Percentiles rank a stretch among this genome's conserved stretches.
Conservation (phyloP, 2,329 filamentous ascomycete genomes). For the Fusarium piperis region DNA sequence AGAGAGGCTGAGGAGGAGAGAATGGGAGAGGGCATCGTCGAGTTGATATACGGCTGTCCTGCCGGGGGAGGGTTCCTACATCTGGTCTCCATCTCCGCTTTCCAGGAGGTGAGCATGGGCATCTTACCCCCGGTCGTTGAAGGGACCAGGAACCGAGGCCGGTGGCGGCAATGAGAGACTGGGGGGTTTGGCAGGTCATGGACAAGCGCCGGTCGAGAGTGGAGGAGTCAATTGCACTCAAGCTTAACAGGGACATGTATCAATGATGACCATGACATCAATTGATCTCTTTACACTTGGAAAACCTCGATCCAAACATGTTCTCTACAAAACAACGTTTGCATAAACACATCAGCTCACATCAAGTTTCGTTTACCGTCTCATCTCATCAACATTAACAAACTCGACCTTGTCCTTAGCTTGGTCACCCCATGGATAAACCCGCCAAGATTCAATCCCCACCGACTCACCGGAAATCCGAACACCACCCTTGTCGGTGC, state of each 20-base stretch:
- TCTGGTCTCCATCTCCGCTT: slow-evolving; percentile 23
- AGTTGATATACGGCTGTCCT: slow-evolving; percentile 40
- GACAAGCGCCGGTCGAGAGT: slow-evolving; percentile 29
- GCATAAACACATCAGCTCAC: slow-evolving; percentile 8
- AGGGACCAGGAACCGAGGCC: not conserved
- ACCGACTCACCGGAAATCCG: slow-evolving; percentile 42
- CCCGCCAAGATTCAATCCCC: slow-evolving; percentile 28
- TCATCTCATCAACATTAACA: not conserved
- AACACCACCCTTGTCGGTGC: slow-evolving; percentile 29
- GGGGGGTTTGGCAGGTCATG: slow-evolving; percentile 2
- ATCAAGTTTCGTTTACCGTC: slow-evolving; percentile 16
- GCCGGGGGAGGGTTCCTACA: slow-evolving; percentile 27
- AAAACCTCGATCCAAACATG: not conserved
- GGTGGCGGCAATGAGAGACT: slow-evolving; percentile 12
- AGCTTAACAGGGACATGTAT: not conserved
- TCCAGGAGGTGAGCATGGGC: not conserved
- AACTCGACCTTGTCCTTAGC: not conserved
- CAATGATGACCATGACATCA: not conserved
- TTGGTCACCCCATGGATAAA: not conserved
- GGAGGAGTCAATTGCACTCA: not conserved
- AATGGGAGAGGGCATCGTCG: not conserved
- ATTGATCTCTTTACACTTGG: not conserved
- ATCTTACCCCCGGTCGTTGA: slow-evolving; percentile 4
- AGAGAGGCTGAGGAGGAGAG: slow-evolving; percentile 33
- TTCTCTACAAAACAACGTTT: not conserved